phyloP scores from a whole-genome alignment of 1,284 basidiomycete species.

The Cryptococcus jaspeensis region DNA sequence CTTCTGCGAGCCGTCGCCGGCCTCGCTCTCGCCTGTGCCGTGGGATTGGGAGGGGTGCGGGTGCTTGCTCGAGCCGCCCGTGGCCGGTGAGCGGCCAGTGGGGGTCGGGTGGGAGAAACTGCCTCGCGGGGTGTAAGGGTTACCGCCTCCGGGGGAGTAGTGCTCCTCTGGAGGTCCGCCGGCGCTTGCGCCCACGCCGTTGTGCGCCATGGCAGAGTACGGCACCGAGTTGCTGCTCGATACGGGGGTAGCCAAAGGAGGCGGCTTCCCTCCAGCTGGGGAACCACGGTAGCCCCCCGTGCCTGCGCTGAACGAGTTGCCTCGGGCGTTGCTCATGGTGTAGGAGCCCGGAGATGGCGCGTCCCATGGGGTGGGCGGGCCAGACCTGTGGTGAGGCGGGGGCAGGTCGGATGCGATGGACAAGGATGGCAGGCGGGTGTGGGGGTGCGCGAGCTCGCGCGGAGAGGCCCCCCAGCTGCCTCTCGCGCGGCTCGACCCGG shows the following conservation, averaged over 20 bases:
- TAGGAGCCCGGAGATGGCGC: slow-evolving; percentile 18
- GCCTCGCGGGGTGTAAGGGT: too few species aligned
- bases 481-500: slow-evolving; percentile 12
- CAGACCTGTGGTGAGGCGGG: slow-evolving; percentile 1
- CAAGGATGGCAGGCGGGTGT: slow-evolving; percentile 22
- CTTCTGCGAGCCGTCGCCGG: slow-evolving; percentile 24
- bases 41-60: neutral
- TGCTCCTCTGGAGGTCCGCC: too few species aligned
- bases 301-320: slow-evolving; percentile 1
- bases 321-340: slow-evolving; percentile 12
- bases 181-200: too few species aligned
- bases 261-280: slow-evolving; percentile 3
- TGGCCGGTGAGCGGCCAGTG: neutral
- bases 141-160: too few species aligned
- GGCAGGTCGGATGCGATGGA: slow-evolving; percentile 12
- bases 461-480: slow-evolving; percentile 8
- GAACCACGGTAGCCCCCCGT: slow-evolving; percentile 4
- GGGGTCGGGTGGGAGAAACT: too few species aligned
- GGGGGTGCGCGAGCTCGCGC: slow-evolving; percentile 9
- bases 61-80: slow-evolving; percentile 13
- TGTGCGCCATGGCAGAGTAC: neutral
- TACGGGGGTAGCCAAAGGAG: slow-evolving; percentile 15
- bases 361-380: slow-evolving; percentile 15
- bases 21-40: slow-evolving; percentile 10
- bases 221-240: slow-evolving; percentile 6